Evolutionary conservation across 2,329 filamentous ascomycete genomes (phyloP).

Genomic region (Torrubiellomyces zombiae): DNA sequence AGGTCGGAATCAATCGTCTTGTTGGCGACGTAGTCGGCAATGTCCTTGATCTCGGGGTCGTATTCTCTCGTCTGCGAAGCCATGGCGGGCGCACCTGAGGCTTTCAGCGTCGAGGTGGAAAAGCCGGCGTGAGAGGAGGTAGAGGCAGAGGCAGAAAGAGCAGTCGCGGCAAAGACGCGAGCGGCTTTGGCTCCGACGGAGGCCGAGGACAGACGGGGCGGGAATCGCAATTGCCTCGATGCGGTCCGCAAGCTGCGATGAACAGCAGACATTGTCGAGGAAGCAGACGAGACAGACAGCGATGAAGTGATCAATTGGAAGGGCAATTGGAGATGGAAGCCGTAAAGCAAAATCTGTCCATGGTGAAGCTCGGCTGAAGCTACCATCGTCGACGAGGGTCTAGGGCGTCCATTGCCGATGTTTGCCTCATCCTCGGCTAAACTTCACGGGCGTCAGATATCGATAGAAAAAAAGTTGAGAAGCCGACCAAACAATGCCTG

Average conservation of each 20-base stretch:
- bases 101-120: slow-evolving; percentile 30
- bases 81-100: slow-evolving; percentile 32
- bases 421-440: no score
- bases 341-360: no score
- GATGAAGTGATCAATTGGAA: no score
- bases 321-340: no score
- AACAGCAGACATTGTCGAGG: slow-evolving; percentile 34
- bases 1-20: slow-evolving; percentile 82
- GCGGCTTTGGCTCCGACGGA: slow-evolving; percentile 11
- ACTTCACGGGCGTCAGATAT: no score
- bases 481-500: no score
- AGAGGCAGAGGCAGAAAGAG: slow-evolving; percentile 1
- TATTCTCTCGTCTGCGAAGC: slow-evolving; percentile 44
- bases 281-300: no score
- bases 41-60: slow-evolving; percentile 87
- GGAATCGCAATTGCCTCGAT: slow-evolving; percentile 35
- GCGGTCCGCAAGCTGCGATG: slow-evolving; percentile 36
- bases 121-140: slow-evolving; percentile 21
- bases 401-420: no score
- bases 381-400: no score
- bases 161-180: slow-evolving; percentile 16
- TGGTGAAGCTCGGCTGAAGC: no score
- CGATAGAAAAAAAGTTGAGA: no score
- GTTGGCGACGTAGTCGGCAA: slow-evolving; percentile 88
- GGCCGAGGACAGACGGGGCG: slow-evolving; percentile 16